Evolutionary conservation across 2,329 filamentous ascomycete species (phyloP).

Genomic region (Clarireedia paspali): DNA sequence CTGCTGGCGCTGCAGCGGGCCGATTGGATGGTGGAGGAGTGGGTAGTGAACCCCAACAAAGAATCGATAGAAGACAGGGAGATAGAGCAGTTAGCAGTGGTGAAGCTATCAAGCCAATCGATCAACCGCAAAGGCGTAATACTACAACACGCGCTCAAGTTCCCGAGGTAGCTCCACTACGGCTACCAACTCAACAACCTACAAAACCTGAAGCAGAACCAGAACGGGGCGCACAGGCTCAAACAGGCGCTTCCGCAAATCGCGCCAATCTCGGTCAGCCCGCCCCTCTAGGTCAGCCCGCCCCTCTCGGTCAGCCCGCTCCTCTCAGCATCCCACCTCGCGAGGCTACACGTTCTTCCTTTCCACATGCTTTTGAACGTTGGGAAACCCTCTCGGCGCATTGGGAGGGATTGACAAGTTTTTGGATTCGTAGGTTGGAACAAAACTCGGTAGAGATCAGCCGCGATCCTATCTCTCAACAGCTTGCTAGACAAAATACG

Average conservation of each 20-base stretch:
- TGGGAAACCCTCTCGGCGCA: constrained; percentile 97
- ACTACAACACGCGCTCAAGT: constrained; percentile 22
- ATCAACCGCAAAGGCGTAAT: constrained; percentile 23
- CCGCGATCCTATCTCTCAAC: constrained; percentile 73
- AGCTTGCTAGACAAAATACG: constrained; percentile 88
- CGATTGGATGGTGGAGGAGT: constrained; percentile 14
- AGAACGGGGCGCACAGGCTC: neutral
- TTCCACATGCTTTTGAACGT: constrained; percentile 93
- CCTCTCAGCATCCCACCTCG: neutral
- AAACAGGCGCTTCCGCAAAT: neutral
- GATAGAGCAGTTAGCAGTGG: constrained; percentile 16
- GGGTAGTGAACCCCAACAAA: constrained; percentile 22
- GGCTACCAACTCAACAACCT: constrained; percentile 25
- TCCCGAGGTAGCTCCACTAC: constrained; percentile 19
- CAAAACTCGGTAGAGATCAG: constrained; percentile 82
- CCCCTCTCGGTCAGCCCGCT: neutral
- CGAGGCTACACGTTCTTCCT: constrained; percentile 52
- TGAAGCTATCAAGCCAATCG: constrained; percentile 8
- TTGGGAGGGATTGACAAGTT: constrained; percentile 95
- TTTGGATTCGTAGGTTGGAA: constrained; percentile 91
- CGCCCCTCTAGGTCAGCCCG: neutral
- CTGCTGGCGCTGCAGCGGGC: constrained; percentile 43
- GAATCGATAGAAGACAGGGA: constrained; percentile 23
- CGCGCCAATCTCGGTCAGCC: neutral
- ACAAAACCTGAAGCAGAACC: constrained; percentile 16